These are phyloP conservation scores for Filobasidium wieringae DNA, from an alignment of 768 basidiomycete species.

Conservation along the genomic window DNA sequence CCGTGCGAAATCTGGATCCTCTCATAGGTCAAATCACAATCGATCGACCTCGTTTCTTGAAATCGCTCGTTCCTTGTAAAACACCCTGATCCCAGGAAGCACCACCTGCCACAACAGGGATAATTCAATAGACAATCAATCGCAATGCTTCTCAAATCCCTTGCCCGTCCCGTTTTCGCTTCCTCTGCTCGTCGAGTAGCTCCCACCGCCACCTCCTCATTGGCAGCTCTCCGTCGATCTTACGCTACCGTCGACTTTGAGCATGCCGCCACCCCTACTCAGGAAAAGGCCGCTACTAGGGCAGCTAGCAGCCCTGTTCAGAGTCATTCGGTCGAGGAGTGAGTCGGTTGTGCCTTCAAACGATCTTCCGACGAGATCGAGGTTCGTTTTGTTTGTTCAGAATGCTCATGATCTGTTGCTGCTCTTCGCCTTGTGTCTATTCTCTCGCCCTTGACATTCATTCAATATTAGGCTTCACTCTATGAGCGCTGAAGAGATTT, in stretches of 20 bases:
- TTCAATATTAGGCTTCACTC: constrained; percentile 47
- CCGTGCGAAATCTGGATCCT: not conserved
- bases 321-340: constrained; percentile 38
- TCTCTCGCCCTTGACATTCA: not conserved
- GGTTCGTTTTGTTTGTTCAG: not conserved
- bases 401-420: too few relatives aligned
- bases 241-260: not conserved
- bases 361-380: too few relatives aligned
- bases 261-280: constrained; percentile 2
- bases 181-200: not conserved
- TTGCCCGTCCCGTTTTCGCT: constrained; percentile 5
- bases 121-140: not conserved
- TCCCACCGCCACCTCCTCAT: not conserved
- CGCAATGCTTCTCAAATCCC: constrained; percentile 1
- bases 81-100: not conserved
- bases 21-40: not conserved
- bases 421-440: not conserved
- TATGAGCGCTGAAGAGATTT: constrained; percentile 63
- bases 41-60: not conserved
- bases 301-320: constrained; percentile 18
- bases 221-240: not conserved
- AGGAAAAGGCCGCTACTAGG: not conserved
- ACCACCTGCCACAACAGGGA: not conserved
- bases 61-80: not conserved
- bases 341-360: too few relatives aligned